phyloP scores from a whole-genome alignment of 169 alveolate species.

The Plasmodium sp. region DNA sequence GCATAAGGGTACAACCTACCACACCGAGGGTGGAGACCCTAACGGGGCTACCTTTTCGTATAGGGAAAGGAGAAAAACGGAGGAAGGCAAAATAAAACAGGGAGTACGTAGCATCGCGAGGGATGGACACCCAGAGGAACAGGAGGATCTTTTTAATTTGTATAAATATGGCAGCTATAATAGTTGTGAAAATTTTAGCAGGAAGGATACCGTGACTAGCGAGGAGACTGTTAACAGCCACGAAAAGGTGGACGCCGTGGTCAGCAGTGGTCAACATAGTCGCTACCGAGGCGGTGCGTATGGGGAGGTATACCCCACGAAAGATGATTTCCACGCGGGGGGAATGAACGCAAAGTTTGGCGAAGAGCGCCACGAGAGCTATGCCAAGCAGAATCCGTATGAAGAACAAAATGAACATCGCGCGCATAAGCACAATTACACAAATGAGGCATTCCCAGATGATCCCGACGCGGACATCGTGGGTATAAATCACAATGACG shows the following conservation, averaged over 20 bases:
- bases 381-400: background rate
- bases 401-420: conserved; percentile 5
- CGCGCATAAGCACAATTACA: background rate
- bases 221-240: background rate
- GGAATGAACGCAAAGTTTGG: background rate
- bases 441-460: background rate
- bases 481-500: conserved; percentile 28
- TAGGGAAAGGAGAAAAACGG: background rate
- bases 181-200: conserved; percentile 13
- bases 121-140: background rate
- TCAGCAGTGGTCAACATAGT: background rate
- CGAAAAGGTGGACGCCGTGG: background rate
- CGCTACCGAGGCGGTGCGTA: background rate
- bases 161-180: conserved; percentile 5
- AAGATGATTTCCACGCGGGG: background rate
- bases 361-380: background rate
- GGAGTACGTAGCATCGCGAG: background rate
- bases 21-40: background rate
- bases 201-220: conserved; percentile 39
- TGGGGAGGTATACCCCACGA: background rate
- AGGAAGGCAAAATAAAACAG: background rate
- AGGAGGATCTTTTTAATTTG: conserved; percentile 2
- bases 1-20: background rate
- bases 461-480: background rate
- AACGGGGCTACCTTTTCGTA: background rate